Evolutionary conservation across 2,329 filamentous ascomycete genomes (phyloP).

Genomic region (Penicillium sclerotigenum): DNA sequence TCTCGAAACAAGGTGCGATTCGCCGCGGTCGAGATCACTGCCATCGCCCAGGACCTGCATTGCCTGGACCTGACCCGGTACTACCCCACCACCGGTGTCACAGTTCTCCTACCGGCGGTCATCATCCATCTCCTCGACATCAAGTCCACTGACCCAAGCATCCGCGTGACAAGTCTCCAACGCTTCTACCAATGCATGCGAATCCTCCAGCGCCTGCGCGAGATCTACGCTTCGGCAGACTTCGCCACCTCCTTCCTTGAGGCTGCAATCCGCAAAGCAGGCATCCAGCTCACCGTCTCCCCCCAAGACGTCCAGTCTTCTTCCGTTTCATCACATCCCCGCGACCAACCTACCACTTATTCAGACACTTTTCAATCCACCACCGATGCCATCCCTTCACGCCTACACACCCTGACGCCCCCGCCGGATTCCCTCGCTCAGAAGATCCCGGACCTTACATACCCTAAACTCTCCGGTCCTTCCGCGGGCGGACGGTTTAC

Average conservation of each 20-base stretch:
- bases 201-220: conserved; percentile 80
- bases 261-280: conserved; percentile 81
- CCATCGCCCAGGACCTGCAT: conserved; percentile 75
- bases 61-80: conserved; percentile 69
- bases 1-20: conserved; percentile 79
- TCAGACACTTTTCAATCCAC: conserved; percentile 17
- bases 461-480: conserved; percentile 26
- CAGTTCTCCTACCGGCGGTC: conserved; percentile 84
- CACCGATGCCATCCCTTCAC: conserved; percentile 11
- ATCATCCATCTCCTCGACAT: conserved; percentile 92
- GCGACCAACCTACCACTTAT: conserved; percentile 12
- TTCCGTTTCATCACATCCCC: conserved; percentile 12
- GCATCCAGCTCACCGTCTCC: conserved; percentile 64
- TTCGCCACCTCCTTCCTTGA: conserved; percentile 95
- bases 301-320: conserved; percentile 30
- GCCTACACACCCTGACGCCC: conserved; percentile 37
- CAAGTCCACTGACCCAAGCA: conserved; percentile 72
- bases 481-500: conserved; percentile 19
- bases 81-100: conserved; percentile 85
- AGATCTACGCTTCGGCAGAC: conserved; percentile 91
- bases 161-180: conserved; percentile 68
- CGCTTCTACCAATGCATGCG: conserved; percentile 91
- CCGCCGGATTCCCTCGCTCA: conserved; percentile 42
- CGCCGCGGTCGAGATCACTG: conserved; percentile 80
- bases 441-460: conserved; percentile 40